phyloP scores from a whole-genome alignment of 73 alveolate genomes.

The Halteria grandinella region DNA sequence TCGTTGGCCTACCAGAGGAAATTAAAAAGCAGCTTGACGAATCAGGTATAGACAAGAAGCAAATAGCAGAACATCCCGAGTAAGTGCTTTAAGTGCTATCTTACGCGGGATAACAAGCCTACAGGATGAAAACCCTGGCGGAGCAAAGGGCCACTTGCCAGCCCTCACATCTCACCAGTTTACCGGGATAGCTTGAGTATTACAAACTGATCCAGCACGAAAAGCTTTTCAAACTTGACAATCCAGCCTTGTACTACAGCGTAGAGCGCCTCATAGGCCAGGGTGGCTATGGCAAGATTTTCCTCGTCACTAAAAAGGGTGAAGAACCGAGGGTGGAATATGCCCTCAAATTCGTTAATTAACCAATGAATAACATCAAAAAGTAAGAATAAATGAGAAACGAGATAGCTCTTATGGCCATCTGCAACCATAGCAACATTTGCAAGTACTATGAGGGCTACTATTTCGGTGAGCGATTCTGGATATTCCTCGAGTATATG shows the following conservation, averaged over 20 bases:
- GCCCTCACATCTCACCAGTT: too few species aligned
- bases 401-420: constrained; percentile 55
- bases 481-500: constrained; percentile 48
- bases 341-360: constrained; percentile 42
- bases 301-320: constrained; percentile 14
- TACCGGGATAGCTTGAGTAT: neutral
- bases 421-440: constrained; percentile 40
- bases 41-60: neutral
- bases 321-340: neutral
- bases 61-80: constrained; percentile 14
- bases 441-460: constrained; percentile 22
- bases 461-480: constrained; percentile 33
- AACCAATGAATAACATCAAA: neutral
- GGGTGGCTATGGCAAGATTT: constrained; percentile 63
- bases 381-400: constrained; percentile 1
- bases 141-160: too few species aligned
- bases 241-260: constrained; percentile 47
- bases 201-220: constrained; percentile 1
- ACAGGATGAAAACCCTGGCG: neutral
- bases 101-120: too few species aligned
- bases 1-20: constrained; percentile 29
- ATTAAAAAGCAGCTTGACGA: neutral
- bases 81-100: constrained; percentile 22
- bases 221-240: constrained; percentile 42
- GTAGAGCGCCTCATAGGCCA: constrained; percentile 31